Conservation (phyloP, 2,329 filamentous ascomycete genomes). For the Pseudogymnoascus sp. region DNA sequence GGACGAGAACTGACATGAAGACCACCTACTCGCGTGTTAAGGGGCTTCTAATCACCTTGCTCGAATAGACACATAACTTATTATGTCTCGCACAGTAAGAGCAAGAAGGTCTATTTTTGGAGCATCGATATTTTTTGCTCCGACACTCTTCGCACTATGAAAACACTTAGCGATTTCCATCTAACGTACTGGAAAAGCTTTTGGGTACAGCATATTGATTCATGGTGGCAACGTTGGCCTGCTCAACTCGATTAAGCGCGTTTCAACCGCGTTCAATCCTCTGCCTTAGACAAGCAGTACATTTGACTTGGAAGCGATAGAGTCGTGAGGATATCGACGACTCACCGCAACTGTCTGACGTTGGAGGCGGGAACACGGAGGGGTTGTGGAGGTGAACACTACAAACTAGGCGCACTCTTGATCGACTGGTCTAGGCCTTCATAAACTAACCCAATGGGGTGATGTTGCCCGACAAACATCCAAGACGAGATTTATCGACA, state of each 20-base stretch:
- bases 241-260: neutral
- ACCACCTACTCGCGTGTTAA: neutral
- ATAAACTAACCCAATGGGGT: neutral
- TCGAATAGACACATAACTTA: neutral
- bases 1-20: neutral
- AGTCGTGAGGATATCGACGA: neutral
- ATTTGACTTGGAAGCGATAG: neutral
- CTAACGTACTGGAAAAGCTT: neutral
- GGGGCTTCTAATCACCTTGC: neutral
- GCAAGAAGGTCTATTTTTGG: neutral
- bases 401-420: neutral
- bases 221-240: neutral
- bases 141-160: neutral
- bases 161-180: neutral
- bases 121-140: neutral
- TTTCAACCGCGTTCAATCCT: neutral
- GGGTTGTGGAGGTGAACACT: neutral
- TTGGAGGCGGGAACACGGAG: neutral
- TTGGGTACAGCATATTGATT: neutral
- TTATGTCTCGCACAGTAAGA: neutral
- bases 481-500: neutral
- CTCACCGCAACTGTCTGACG: neutral
- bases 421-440: neutral
- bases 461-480: neutral
- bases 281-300: neutral